phyloP scores from a whole-genome alignment of 805 yeast genomes.

The Ogataea angusta region DNA sequence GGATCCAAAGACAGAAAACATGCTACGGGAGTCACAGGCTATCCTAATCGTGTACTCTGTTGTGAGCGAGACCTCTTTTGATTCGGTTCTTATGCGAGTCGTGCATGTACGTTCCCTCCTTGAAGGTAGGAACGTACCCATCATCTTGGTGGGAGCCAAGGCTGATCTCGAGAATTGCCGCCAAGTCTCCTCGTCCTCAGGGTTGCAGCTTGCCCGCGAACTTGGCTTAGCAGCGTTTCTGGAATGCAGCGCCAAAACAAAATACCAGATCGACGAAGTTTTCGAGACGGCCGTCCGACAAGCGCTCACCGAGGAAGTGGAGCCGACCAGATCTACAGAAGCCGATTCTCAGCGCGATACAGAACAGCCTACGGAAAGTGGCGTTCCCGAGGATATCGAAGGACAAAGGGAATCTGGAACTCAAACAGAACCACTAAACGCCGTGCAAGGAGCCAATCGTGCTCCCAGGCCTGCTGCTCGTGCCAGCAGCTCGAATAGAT shows the following conservation, averaged over 20 bases:
- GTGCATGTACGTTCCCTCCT: constrained; percentile 76
- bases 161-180: constrained; percentile 73
- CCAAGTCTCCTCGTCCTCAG: constrained; percentile 55
- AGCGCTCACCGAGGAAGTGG: no score
- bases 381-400: not conserved
- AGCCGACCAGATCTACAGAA: not conserved
- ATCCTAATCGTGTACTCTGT: constrained; percentile 49
- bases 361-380: not conserved
- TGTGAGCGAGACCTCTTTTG: constrained; percentile 46
- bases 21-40: constrained; percentile 40
- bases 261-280: constrained; percentile 76
- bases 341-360: not conserved
- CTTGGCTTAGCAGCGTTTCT: constrained; percentile 35
- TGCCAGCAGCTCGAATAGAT: not conserved
- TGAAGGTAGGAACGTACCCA: constrained; percentile 22
- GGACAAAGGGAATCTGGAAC: not conserved
- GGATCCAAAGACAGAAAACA: constrained; percentile 12
- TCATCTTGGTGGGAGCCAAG: constrained; percentile 69
- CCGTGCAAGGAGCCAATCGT: no score
- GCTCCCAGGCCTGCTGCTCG: not conserved
- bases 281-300: constrained; percentile 40
- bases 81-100: constrained; percentile 32
- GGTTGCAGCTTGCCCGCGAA: constrained; percentile 22
- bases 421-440: no score
- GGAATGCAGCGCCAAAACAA: constrained; percentile 82